Evolutionary conservation across 176 grass and related monocot genomes (phyloP), one percentile per base, ranked within the genome.

Genomic region (Luzula sylvatica): DNA sequence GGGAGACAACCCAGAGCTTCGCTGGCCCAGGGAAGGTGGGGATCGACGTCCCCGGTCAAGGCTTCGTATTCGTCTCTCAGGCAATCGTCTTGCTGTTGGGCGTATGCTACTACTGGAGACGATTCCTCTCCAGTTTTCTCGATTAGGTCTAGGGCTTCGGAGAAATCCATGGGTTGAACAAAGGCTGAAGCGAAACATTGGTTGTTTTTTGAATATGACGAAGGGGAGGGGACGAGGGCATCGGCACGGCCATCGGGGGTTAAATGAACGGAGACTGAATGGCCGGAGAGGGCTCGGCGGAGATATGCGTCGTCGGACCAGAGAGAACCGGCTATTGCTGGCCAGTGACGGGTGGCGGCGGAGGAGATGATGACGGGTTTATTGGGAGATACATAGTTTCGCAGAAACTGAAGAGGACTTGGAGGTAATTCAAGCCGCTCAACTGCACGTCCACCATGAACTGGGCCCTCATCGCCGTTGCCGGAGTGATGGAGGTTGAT

Each of bases 31-130:
- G 76, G 80, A 46, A 96, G 76, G 66, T 96, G 84, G 54, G 73
- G 26, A 28, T 89, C 90, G 29, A 96, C 83, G 61, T 96, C 84
- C 22, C 66, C 63, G 16, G 84, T 74, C 63, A 96, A 61, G 7
- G 71, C 77, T 24, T 73, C 71, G 52, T 82, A 96, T 77, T 89
- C 81, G 20, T 61, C 80, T 42, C 77, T 76, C 22, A 89, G 81
- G 62, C 92, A 96, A 52, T 96, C 85, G 29, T 96, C 78, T 72
- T 96, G 85, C 74, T 96, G 92, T 68, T 89, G 85, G 20, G 80
- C 84, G 59, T 96, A 96, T 0, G 85, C 92, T 5, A 90, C 85
- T 6, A 80, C 9, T 9, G 54, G 64, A 14, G 71, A 58, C 15
- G 49, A 58, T 3, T 54, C 52, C 23, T 59, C 59, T 24, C 69